These are phyloP conservation scores for Candida tetrigidarum DNA, from an alignment of 1,139 yeast genomes.

Conservation along the genomic window DNA sequence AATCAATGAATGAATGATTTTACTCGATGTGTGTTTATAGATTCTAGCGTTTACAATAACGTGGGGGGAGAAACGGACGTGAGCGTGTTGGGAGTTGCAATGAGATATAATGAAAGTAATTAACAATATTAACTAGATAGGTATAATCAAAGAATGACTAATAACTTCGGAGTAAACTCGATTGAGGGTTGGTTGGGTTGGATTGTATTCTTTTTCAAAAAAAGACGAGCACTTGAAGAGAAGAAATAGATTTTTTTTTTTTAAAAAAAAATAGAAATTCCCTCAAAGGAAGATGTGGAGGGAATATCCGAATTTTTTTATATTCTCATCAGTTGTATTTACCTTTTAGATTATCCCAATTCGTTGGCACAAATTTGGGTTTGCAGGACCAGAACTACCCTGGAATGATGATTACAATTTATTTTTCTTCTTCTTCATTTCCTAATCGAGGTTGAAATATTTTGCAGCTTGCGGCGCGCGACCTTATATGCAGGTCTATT, in stretches of 20 bases:
- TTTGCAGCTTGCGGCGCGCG: slow-evolving; percentile 6
- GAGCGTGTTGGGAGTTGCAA: neutral
- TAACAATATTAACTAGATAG: neutral
- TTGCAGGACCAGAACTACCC: no score
- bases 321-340: no score
- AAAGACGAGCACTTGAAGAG: no score
- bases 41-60: neutral
- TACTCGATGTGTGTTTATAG: neutral
- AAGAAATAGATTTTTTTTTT: neutral
- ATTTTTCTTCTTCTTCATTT: slow-evolving; percentile 4
- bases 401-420: no score
- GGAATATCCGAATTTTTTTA: slow-evolving; percentile 4
- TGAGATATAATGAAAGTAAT: neutral
- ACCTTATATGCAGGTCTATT: neutral
- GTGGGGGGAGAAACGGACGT: no score
- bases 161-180: neutral
- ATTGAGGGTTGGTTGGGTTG: neutral
- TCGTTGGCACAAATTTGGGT: no score
- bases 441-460: slow-evolving; percentile 7
- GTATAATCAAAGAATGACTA: slow-evolving; percentile 1
- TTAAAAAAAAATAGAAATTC: neutral
- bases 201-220: neutral
- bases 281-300: neutral
- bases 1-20: slow-evolving; percentile 1
- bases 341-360: no score